Evolutionary conservation across 1,139 yeast species (phyloP), one percentile per base, ranked within the genome.

Genomic region (Kurtzmaniella quercitrusa): DNA sequence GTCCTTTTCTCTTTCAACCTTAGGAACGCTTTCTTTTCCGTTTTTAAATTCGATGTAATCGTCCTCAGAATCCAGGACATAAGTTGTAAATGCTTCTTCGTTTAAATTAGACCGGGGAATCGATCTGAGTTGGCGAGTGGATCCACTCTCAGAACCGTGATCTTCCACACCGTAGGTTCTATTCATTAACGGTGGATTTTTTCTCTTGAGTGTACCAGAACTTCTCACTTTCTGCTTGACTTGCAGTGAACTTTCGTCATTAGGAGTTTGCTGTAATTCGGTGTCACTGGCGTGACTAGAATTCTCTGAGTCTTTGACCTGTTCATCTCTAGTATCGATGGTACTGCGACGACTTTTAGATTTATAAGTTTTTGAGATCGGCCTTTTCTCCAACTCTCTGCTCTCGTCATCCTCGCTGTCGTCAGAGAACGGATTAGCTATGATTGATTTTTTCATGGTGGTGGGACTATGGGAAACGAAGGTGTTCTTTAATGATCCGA

Each of bases 1-100:
- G 17, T 40, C 42, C 20, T 12, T 18, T n/a, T 35, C 39, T n/a
- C 33, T 22, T 3, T 34, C 35, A 15, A 5, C n/a, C n/a, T n/a
- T n/a, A n/a, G n/a, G n/a, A n/a, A n/a, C 14, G 5, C 14, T 18
- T n/a, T 35, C 39, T n/a, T 28, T 22, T 3, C 21, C 35, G 9
- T 15, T 15, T 32, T 14, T 15, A 17, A 19, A 18, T 3, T 34
- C 37, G 5, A 19, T 16, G 8, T 19, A 19, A 19, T 34, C 37
- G 16, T 19, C 26, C 2, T 34, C 37, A 15, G 20, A 20, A 16
- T 34, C 37, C 15, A n/a, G 23, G 20, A 19, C 6, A 14, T 26
- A 26, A 3, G 37, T 20, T 11, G 4, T 30, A 11, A 8, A 18
- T 15, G 9, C 22, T 8, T 14, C 23, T 34, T 34, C 37, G 9